Evolutionary conservation across 2,329 filamentous ascomycete species (phyloP), one percentile per base, ranked within the genome.

Genomic region (Beauveria sp.): DNA sequence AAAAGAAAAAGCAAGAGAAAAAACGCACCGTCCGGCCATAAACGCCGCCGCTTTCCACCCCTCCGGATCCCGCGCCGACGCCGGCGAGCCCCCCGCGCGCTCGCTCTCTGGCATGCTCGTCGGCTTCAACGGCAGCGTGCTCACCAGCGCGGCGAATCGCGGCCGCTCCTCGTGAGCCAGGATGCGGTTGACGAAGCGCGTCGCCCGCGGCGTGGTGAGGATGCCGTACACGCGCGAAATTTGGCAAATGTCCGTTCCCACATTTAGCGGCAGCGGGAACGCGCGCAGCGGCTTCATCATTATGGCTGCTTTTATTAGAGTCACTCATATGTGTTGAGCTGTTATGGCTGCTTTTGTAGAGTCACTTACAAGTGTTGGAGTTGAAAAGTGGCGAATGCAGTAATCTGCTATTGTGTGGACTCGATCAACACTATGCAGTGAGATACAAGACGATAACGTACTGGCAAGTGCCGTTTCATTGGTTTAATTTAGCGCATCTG

Each of bases 171-270:
- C 71, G 0, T 72, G 68, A 4, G 76, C 72, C 26, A 85, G 71
- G 55, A 85, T 68, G 61, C 79, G 78, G 10, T 71, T 68, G 55
- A 84, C 69, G 66, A 85, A 84, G 34, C 75, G 76, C 5, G 64
- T 58, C 1, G 75, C 76, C 44, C 70, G 70, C 9, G 74, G 70
- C 28, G 76, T 70, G 20, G 70, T 72, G 57, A 93, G 72, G 56
- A 92, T 77, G 22, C 73, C 71, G 63, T 78, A 75, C 62, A 96
- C 84, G 60, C 91, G 85, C 0, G 80, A 73, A 61, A 91, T 81
- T 61, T 81, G 80, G 72, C 90, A 91, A 61, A 96, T 88, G 70
- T 96, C 92, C 53, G 84, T 93, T 62, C 92, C 92, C 57, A 96
- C 77, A 54, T 81, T 80, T 16, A 93, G 70, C 1, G 85, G 78